A percentile compares a stretch with the other conserved stretches of the same genome.
Evolutionary conservation across 306 rosid species (phyloP).

Genomic region (Cicer arietinum): DNA sequence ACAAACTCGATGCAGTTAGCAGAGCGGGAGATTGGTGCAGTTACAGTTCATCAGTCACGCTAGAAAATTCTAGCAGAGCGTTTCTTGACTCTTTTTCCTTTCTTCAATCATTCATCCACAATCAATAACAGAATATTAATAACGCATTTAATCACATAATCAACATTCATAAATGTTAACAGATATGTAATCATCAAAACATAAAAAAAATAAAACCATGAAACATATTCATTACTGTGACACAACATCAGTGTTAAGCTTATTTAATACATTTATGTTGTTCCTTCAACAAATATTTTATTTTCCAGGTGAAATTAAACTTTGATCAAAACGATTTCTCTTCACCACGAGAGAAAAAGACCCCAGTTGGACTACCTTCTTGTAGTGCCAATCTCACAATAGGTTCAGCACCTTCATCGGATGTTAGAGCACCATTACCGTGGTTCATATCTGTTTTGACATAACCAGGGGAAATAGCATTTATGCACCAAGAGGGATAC

Average conservation of each 20-base stretch:
- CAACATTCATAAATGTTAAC: too few relatives aligned
- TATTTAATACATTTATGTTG: background rate
- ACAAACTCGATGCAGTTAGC: too few relatives aligned
- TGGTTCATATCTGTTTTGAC: slow-evolving; percentile 49
- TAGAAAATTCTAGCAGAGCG: too few relatives aligned
- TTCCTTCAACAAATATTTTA: background rate
- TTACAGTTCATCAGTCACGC: too few relatives aligned
- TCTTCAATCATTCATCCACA: too few relatives aligned
- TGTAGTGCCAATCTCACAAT: slow-evolving; percentile 58
- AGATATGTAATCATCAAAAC: too few relatives aligned
- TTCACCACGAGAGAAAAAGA: slow-evolving; percentile 37
- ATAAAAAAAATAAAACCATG: too few relatives aligned
- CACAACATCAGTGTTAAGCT: background rate
- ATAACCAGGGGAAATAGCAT: slow-evolving; percentile 56
- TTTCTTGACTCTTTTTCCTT: too few relatives aligned
- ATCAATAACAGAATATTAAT: too few relatives aligned
- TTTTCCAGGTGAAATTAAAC: background rate
- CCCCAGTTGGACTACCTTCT: slow-evolving; percentile 42
- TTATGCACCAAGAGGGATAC: slow-evolving; percentile 37
- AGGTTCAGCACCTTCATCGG: slow-evolving; percentile 64
- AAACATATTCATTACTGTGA: too few relatives aligned
- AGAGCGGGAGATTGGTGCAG: too few relatives aligned
- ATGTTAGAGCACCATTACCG: slow-evolving; percentile 44
- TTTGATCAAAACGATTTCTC: slow-evolving; percentile 42
- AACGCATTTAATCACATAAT: too few relatives aligned